phyloP scores from a whole-genome alignment of 805 yeast genomes.

The Metschnikowia gruessii region DNA sequence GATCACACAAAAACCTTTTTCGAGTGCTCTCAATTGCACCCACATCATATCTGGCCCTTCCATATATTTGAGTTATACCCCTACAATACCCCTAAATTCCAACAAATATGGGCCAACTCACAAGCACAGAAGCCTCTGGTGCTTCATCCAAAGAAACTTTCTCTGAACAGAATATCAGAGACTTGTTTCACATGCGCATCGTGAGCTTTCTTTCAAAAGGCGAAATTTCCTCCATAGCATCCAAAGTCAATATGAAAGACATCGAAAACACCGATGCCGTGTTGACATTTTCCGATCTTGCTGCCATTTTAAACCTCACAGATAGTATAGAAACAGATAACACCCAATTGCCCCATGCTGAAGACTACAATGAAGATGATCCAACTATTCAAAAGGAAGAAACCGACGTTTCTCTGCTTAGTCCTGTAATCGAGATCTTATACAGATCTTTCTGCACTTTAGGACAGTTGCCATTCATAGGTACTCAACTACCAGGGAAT shows the following conservation, averaged over 20 bases:
- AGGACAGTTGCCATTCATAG: slow-evolving; percentile 49
- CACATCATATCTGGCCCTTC: too few relatives aligned
- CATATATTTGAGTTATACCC: too few relatives aligned
- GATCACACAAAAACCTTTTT: too few relatives aligned
- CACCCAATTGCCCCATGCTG: not conserved
- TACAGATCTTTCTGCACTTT: slow-evolving; percentile 42
- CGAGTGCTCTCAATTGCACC: too few relatives aligned
- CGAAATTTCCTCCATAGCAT: slow-evolving; percentile 10
- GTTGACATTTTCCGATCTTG: slow-evolving; percentile 6
- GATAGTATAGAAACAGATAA: not conserved
- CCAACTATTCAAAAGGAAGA: not conserved
- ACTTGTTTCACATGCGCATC: slow-evolving; percentile 7
- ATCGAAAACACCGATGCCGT: not conserved
- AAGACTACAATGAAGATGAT: not conserved
- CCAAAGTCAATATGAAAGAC: slow-evolving; percentile 3
- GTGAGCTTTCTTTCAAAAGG: slow-evolving; percentile 6
- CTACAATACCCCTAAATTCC: too few relatives aligned
- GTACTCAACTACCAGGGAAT: not conserved
- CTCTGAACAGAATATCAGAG: not conserved
- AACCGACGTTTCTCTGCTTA: not conserved
- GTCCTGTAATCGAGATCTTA: slow-evolving; percentile 23
- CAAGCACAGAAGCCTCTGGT: slow-evolving; percentile 12
- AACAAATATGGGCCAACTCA: slow-evolving; percentile 19
- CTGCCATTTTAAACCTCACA: not conserved
- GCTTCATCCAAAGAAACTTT: not conserved